Conservation (phyloP, 805 yeast genomes). For the Candida railenensis region DNA sequence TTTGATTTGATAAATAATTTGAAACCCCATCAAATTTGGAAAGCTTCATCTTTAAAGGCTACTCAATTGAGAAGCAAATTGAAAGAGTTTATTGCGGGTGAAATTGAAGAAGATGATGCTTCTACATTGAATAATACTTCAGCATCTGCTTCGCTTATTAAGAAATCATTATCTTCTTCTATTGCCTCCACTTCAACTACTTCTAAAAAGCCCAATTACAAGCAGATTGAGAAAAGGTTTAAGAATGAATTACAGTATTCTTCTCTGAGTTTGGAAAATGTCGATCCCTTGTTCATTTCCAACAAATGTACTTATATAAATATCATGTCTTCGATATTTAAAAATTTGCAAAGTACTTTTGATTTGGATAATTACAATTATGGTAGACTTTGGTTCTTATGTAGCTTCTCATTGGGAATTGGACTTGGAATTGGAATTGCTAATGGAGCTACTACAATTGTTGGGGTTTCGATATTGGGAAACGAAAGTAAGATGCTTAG, state of each 20-base stretch:
- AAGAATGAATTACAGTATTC: conserved; percentile 28
- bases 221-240: conserved; percentile 24
- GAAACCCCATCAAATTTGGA: conserved; percentile 40
- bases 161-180: background rate
- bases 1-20: conserved; percentile 32
- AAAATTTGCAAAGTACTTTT: conserved; percentile 7
- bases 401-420: conserved; percentile 36
- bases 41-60: conserved; percentile 30
- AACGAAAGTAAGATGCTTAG: background rate
- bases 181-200: conserved; percentile 18
- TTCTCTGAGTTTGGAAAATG: conserved; percentile 15
- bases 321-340: conserved; percentile 14
- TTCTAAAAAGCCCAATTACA: conserved; percentile 26
- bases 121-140: background rate
- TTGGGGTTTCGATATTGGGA: conserved; percentile 8
- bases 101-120: conserved; percentile 9
- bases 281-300: conserved; percentile 32
- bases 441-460: conserved; percentile 20
- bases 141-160: background rate
- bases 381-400: conserved; percentile 22
- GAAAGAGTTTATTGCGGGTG: conserved; percentile 26
- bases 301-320: conserved; percentile 21
- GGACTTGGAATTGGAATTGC: conserved; percentile 34
- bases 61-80: conserved; percentile 22
- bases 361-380: background rate